A percentile compares a stretch with the other conserved stretches of the same genome.
Evolutionary conservation across 306 rosid species (phyloP).

Genomic region (Macrotyloma uniflorum): DNA sequence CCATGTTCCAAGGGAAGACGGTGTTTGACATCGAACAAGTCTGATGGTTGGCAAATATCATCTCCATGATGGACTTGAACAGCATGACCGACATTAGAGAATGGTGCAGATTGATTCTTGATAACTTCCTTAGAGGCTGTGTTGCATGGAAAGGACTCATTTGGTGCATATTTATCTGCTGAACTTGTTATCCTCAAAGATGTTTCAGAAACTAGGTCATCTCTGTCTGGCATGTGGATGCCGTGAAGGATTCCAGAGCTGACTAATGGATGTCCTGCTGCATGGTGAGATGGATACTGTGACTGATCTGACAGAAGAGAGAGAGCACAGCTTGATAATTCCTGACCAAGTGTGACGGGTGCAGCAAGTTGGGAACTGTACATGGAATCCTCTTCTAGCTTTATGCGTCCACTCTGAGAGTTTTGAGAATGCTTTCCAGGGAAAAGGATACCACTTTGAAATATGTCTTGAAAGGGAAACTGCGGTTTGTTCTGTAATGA

Average conservation of each 20-base stretch:
- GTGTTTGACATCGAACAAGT: constrained; percentile 35
- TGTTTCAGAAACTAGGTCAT: constrained; percentile 40
- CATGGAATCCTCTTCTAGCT: constrained; percentile 56
- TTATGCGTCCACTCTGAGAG: constrained; percentile 45
- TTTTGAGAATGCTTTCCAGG: constrained; percentile 53
- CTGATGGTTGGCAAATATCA: constrained; percentile 37
- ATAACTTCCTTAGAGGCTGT: constrained; percentile 41
- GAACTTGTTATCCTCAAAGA: constrained; percentile 35
- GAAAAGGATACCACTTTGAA: constrained; percentile 51
- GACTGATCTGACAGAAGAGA: constrained; percentile 93
- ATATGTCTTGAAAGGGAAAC: constrained; percentile 55
- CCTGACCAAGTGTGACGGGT: constrained; percentile 45
- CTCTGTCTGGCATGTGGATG: constrained; percentile 14
- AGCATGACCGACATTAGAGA: constrained; percentile 37
- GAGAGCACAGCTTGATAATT: constrained; percentile 70
- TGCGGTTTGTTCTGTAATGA: constrained; percentile 54
- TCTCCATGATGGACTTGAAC: constrained; percentile 34
- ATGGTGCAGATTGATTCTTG: constrained; percentile 41
- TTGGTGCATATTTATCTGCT: constrained; percentile 39
- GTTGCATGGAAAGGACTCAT: constrained; percentile 44
- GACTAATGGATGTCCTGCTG: constrained; percentile 42
- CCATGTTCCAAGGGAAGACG: constrained; percentile 48
- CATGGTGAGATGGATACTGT: constrained; percentile 45
- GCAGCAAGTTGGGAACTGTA: constrained; percentile 48
- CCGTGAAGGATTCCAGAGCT: constrained; percentile 40